phyloP scores from a whole-genome alignment of 805 yeast species.

The Cyberlindnera euphorbiae region DNA sequence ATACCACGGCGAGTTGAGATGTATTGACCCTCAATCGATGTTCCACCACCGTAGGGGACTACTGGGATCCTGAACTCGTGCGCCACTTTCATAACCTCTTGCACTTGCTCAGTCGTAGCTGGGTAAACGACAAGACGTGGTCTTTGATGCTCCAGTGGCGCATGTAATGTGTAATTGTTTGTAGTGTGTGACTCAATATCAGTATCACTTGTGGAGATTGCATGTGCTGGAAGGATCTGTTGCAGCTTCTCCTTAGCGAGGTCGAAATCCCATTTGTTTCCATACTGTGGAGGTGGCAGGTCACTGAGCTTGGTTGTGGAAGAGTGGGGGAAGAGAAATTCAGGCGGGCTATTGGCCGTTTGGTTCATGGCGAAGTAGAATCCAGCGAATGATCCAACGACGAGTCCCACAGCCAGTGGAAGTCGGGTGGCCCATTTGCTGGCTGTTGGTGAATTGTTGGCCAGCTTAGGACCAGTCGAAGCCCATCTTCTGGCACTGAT shows the following conservation, averaged over 20 bases:
- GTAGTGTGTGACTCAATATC: constrained; percentile 43
- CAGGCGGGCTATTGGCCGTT: constrained; percentile 22
- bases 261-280: constrained; percentile 24
- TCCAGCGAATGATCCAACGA: constrained; percentile 19
- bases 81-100: constrained; percentile 48
- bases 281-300: constrained; percentile 24
- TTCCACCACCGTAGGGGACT: constrained; percentile 60
- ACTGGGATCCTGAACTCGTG: constrained; percentile 53
- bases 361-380: constrained; percentile 25
- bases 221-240: constrained; percentile 31
- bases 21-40: constrained; percentile 65
- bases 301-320: constrained; percentile 22
- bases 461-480: background rate
- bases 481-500: background rate
- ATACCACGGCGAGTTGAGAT: constrained; percentile 57
- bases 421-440: constrained; percentile 5
- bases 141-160: constrained; percentile 38
- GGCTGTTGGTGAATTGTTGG: too few species aligned
- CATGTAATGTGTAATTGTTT: constrained; percentile 45
- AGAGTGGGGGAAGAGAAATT: constrained; percentile 26
- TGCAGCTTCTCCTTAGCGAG: constrained; percentile 25
- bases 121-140: constrained; percentile 44
- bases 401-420: constrained; percentile 14
- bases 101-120: constrained; percentile 50
- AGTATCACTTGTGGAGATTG: constrained; percentile 20